phyloP scores from a whole-genome alignment of 495 filamentous ascomycete species.

The Penicillium longicatenatum region DNA sequence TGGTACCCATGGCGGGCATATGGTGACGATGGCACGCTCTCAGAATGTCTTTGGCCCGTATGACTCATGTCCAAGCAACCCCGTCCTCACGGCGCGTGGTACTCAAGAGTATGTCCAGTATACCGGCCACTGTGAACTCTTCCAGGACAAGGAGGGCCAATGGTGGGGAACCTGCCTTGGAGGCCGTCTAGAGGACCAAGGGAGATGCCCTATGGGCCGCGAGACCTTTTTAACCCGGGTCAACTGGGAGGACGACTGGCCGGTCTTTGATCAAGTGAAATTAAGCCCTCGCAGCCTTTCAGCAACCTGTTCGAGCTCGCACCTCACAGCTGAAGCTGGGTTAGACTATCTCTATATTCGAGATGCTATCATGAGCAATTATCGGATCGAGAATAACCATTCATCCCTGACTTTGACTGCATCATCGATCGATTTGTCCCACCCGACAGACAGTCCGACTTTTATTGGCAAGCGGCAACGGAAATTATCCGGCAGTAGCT shows the following conservation, averaged over 20 bases:
- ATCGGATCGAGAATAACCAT: slow-evolving; percentile 3
- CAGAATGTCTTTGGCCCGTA: slow-evolving; percentile 52
- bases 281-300: slow-evolving; percentile 3
- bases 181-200: slow-evolving; percentile 33
- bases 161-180: slow-evolving; percentile 59
- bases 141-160: slow-evolving; percentile 48
- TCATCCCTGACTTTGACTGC: slow-evolving; percentile 5
- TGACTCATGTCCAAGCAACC: slow-evolving; percentile 49
- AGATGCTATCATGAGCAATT: slow-evolving; percentile 11
- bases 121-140: slow-evolving; percentile 31
- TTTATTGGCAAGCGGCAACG: slow-evolving; percentile 23
- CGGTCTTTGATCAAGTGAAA: slow-evolving; percentile 8
- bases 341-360: slow-evolving; percentile 13
- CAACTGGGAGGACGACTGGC: slow-evolving; percentile 40
- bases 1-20: slow-evolving; percentile 54
- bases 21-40: slow-evolving; percentile 56
- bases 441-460: slow-evolving; percentile 10
- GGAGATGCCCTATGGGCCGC: slow-evolving; percentile 61
- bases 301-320: slow-evolving; percentile 7
- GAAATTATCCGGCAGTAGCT: slow-evolving; percentile 3
- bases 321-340: slow-evolving; percentile 7
- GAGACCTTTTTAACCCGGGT: slow-evolving; percentile 59
- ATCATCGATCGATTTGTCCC: slow-evolving; percentile 7
- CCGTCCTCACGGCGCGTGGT: slow-evolving; percentile 53
- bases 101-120: slow-evolving; percentile 35